These are phyloP conservation scores for Diaporthe sp. DNA, from an alignment of 2,329 filamentous ascomycete genomes.

Conservation along the genomic window DNA sequence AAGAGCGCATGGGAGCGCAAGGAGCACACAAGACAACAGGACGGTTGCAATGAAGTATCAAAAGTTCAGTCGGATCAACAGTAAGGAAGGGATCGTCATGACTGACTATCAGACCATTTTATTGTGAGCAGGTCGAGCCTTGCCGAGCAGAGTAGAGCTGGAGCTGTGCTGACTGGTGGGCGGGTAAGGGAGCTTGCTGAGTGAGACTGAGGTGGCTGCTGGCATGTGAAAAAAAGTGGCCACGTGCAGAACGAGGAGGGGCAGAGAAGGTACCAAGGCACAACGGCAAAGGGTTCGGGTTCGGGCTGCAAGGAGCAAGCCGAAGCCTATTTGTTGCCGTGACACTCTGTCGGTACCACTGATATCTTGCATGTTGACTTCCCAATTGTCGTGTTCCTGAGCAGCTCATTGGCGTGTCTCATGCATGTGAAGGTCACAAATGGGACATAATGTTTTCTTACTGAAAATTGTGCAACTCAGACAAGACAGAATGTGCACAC, in stretches of 20 bases:
- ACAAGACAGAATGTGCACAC: not conserved
- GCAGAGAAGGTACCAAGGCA: not conserved
- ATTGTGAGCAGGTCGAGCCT: slow-evolving; percentile 15
- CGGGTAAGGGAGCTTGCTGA: not conserved
- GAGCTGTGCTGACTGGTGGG: slow-evolving; percentile 18
- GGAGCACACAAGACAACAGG: not conserved
- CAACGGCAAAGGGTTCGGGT: slow-evolving; percentile 5
- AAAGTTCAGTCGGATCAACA: not conserved
- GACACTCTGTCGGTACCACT: slow-evolving; percentile 19
- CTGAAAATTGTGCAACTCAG: not conserved
- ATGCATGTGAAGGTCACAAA: not conserved
- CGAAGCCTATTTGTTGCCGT: slow-evolving; percentile 10
- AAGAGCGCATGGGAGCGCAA: slow-evolving; percentile 24
- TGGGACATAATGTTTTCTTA: not conserved
- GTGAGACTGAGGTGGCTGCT: not conserved
- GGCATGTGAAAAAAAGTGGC: slow-evolving; percentile 27
- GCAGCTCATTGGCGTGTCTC: not conserved
- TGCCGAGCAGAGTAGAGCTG: slow-evolving; percentile 9
- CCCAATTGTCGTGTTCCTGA: not conserved
- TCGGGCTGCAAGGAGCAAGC: not conserved
- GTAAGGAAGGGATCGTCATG: slow-evolving; percentile 30
- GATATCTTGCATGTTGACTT: slow-evolving; percentile 1
- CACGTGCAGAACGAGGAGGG: slow-evolving; percentile 8
- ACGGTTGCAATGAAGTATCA: not conserved
- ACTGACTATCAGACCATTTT: slow-evolving; percentile 25